Conservation (phyloP, 176 grass and related monocot species). For the Raddia distichophylla region DNA sequence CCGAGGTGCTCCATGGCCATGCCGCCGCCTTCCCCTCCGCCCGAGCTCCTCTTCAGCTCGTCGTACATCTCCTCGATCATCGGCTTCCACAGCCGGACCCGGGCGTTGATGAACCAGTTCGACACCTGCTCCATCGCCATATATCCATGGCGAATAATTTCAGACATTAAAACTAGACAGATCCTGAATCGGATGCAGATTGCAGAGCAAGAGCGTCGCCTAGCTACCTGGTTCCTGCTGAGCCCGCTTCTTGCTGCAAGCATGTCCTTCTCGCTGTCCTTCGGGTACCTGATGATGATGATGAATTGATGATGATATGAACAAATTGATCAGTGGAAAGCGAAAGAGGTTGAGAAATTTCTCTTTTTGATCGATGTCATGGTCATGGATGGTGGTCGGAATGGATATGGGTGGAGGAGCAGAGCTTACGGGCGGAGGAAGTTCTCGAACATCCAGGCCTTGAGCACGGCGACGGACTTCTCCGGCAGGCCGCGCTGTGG, state of each 20-base stretch:
- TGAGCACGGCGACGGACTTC: slow-evolving; percentile 82
- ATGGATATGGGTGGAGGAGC: background rate
- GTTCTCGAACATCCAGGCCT: slow-evolving; percentile 90
- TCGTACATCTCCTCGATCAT: slow-evolving; percentile 89
- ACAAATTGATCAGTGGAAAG: background rate
- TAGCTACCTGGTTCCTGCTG: slow-evolving; percentile 67
- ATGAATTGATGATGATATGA: background rate
- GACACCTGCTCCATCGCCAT: slow-evolving; percentile 53
- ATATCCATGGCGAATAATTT: background rate
- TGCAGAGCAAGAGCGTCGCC: background rate
- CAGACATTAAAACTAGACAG: background rate
- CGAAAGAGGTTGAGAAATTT: no score
- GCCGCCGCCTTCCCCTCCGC: background rate
- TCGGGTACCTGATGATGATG: slow-evolving; percentile 64
- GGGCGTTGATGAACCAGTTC: slow-evolving; percentile 92
- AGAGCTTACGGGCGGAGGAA: slow-evolving; percentile 86
- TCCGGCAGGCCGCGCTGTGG: slow-evolving; percentile 86
- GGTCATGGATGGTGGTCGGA: background rate
- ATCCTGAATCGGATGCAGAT: background rate
- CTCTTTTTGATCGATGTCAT: no score
- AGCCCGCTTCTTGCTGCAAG: slow-evolving; percentile 81
- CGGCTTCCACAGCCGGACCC: slow-evolving; percentile 86
- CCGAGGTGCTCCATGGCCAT: slow-evolving; percentile 29
- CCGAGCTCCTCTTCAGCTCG: slow-evolving; percentile 59
- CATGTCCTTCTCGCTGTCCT: slow-evolving; percentile 83